phyloP scores from a whole-genome alignment of 2,329 filamentous ascomycete species.

The Paecilomyces niveus region DNA sequence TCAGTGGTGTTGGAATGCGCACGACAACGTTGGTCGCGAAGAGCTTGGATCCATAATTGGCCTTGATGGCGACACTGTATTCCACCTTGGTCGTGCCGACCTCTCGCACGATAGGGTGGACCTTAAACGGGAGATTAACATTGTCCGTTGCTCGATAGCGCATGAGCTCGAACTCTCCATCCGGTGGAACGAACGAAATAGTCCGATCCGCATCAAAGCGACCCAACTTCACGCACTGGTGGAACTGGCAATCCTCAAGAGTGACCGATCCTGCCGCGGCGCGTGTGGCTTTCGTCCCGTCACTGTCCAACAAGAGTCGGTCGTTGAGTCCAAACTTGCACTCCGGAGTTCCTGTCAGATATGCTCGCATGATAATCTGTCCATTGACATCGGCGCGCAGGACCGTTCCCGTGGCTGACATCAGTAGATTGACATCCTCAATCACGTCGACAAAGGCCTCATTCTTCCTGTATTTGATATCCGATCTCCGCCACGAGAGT shows the following conservation, averaged over 20 bases:
- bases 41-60: constrained; percentile 92
- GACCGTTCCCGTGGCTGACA: constrained; percentile 95
- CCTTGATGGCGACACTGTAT: constrained; percentile 95
- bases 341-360: constrained; percentile 90
- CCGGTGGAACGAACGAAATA: constrained; percentile 92
- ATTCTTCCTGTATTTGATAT: constrained; percentile 99
- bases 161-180: constrained; percentile 98
- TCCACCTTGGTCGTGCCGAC: constrained; percentile 96
- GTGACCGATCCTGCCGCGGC: constrained; percentile 93
- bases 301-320: constrained; percentile 77
- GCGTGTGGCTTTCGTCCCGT: constrained; percentile 76
- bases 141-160: constrained; percentile 97
- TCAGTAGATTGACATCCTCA: constrained; percentile 96
- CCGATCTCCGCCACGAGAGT: constrained; percentile 90
- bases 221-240: constrained; percentile 95
- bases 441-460: constrained; percentile 99
- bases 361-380: constrained; percentile 97
- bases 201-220: constrained; percentile 96
- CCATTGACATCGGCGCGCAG: constrained; percentile 93
- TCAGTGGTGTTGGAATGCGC: constrained; percentile 89
- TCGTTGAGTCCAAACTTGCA: constrained; percentile 99
- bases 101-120: constrained; percentile 97
- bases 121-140: constrained; percentile 96
- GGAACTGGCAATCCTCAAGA: constrained; percentile 96
- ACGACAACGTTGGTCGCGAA: constrained; percentile 96